These are phyloP conservation scores for Tuber melanosporum DNA, from an alignment of 495 filamentous ascomycete genomes.

Conservation along the genomic window DNA sequence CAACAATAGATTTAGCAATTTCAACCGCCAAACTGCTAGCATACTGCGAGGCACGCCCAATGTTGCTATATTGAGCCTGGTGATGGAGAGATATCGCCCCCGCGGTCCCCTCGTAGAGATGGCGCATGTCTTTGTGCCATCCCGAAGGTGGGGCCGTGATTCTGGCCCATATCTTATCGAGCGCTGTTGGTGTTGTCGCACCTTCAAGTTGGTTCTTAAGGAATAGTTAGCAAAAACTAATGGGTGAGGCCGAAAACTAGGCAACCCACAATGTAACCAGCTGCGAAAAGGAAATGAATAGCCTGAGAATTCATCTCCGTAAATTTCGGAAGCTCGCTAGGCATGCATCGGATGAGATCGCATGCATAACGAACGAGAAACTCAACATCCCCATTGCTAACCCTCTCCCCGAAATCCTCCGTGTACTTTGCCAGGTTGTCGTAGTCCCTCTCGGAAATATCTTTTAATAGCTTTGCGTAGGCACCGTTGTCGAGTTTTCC, in stretches of 20 bases:
- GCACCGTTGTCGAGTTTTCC: slow-evolving; percentile 31
- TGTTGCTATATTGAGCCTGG: slow-evolving; percentile 30
- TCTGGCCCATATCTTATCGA: slow-evolving; percentile 35
- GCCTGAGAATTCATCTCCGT: slow-evolving; percentile 37
- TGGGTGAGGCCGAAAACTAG: neutral
- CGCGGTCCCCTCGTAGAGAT: slow-evolving; percentile 35
- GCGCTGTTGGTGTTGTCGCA: slow-evolving; percentile 27
- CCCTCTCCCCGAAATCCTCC: slow-evolving; percentile 20
- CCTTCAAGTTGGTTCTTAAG: slow-evolving; percentile 39
- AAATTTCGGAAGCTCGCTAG: slow-evolving; percentile 33
- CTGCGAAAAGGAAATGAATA: slow-evolving; percentile 40
- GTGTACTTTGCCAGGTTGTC: slow-evolving; percentile 28
- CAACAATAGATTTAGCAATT: slow-evolving; percentile 34
- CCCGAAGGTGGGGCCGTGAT: slow-evolving; percentile 37
- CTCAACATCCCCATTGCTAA: slow-evolving; percentile 37
- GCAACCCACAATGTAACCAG: slow-evolving; percentile 40
- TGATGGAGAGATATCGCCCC: slow-evolving; percentile 39
- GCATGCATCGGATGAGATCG: slow-evolving; percentile 38
- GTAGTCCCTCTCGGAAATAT: slow-evolving; percentile 39
- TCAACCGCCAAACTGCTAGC: slow-evolving; percentile 31
- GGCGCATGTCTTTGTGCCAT: slow-evolving; percentile 39
- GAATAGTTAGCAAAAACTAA: slow-evolving; percentile 15
- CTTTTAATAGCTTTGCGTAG: slow-evolving; percentile 36
- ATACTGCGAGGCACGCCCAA: slow-evolving; percentile 31
- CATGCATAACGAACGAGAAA: slow-evolving; percentile 41